phyloP scores from a whole-genome alignment of 805 yeast genomes.

The Teunomyces atbi region DNA sequence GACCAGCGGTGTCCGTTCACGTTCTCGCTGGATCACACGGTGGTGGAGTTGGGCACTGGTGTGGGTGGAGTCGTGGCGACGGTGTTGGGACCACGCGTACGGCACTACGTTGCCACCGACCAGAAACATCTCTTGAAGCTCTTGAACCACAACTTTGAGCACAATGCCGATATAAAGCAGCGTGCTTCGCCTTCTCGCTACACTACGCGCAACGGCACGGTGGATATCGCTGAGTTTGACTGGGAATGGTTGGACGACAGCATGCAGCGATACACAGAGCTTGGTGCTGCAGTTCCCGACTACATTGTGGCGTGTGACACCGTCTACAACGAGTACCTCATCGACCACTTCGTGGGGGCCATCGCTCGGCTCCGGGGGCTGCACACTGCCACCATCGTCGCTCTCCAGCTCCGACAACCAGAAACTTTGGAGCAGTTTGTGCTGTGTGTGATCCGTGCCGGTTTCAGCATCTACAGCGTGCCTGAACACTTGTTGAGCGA shows the following conservation, averaged over 20 bases:
- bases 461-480: slow-evolving; percentile 36
- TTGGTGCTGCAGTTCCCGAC: slow-evolving; percentile 32
- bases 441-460: slow-evolving; percentile 22
- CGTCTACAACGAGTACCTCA: slow-evolving; percentile 59
- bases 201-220: slow-evolving; percentile 8
- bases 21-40: slow-evolving; percentile 9
- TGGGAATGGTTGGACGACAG: slow-evolving; percentile 56
- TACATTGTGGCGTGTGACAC: slow-evolving; percentile 63
- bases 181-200: slow-evolving; percentile 6
- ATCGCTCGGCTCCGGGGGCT: slow-evolving; percentile 30
- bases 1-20: slow-evolving; percentile 25
- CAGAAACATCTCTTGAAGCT: slow-evolving; percentile 54
- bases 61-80: slow-evolving; percentile 51
- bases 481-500: slow-evolving; percentile 27
- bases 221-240: slow-evolving; percentile 55
- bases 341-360: slow-evolving; percentile 48
- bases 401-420: slow-evolving; percentile 54
- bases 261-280: slow-evolving; percentile 15
- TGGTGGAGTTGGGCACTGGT: slow-evolving; percentile 66
- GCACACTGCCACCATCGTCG: slow-evolving; percentile 41
- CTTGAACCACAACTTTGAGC: slow-evolving; percentile 43
- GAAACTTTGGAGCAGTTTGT: slow-evolving; percentile 50
- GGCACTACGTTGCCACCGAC: slow-evolving; percentile 54
- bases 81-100: slow-evolving; percentile 31
- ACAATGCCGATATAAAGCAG: slow-evolving; percentile 25